Evolutionary conservation across 768 basidiomycete species (phyloP), one percentile per base, ranked within the genome.

Genomic region (Leccinum variicolor): DNA sequence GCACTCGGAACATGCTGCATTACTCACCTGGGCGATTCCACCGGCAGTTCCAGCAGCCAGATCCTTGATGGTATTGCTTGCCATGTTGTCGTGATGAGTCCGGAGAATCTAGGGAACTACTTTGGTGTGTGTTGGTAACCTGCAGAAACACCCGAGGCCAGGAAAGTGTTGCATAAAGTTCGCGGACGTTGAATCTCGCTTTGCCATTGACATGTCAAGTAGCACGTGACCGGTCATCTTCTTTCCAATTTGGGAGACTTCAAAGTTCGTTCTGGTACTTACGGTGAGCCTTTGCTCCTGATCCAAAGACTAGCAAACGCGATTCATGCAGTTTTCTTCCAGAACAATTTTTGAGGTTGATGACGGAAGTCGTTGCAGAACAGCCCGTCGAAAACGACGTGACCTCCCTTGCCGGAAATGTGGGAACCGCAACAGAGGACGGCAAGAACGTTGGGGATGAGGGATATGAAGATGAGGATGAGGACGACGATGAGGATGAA

Each of bases 41-140:
- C 94, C 94, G n/a, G 83, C 86, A 31, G 92, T 94, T 50, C 94
- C 94, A 55, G 92, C 93, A 36, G 90, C 80, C 62, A 97, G 73
- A 71, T 97, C 94, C 76, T 93, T 94, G 50, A 84, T 79, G 31
- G 92, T 90, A 68, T 87, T 88, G 15, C 55, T 54, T 56, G 63
- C 63, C 71, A 73, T 72, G 39, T 56, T 47, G 33, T 43, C 36
- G 36, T 56, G 56, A 61, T 69, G 62, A 33, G 31, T 61, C 53
- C 46, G 23, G 34, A 41, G 51, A 3, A 9, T 21, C 17, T 45
- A 17, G 39, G 21, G 31, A 46, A 46, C 15, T 39, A 52, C 45
- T 15, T 17, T 5, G 11, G 8, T 25, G 29, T 3, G 41, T 46
- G 46, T 15, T 28, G 23, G 36, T 50, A 43, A 34, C 52, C 26